Base-by-base conservation (phyloP, 768 basidiomycete genomes). In the Tremella mesenterica region DNA sequence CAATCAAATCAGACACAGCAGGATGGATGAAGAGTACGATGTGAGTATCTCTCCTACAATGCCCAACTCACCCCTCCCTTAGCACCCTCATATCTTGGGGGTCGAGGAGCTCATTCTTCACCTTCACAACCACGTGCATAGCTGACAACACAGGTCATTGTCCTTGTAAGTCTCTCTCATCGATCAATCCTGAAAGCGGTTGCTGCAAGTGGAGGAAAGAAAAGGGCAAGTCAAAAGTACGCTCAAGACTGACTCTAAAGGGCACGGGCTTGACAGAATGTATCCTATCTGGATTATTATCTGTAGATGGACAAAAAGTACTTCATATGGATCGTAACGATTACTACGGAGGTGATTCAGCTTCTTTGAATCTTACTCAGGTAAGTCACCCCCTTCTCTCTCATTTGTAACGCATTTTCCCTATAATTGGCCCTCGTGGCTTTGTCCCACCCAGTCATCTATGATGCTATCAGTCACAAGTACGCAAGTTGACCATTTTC, bases 301-400 rank as follows among this genome's bases (percentile, higher is more conserved):
- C 93, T n/a, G 93, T 96, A 41, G 95, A 96, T 74, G 93, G 95
- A 59, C 96, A 97, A 81, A 99, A 97, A 78, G 95, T 99, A 67
- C 83, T 99, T 47, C 95, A 99, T 76, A 96, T 72, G 67, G 59
- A 69, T 59, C 67, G 76, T 18, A 97, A 97, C 69, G 93, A 99
- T 75, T 99, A 99, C 76, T 99, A 99, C 58, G 95, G 95, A 41
- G 95, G 88, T 52, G 95, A 96, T 70, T 87, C 88, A 69, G 95
- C 95, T 43, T 90, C 87, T 77, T 77, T 97, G 74, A 99, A 97
- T 77, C 76, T 99, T 65, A 95, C 91, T 18, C 95, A 99, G 83
- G 93, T 88, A 68, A 61, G 80, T 60, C 44, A 29, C 28, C 3
- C 20, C 28, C 54, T 12, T 14, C 4, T 23, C 8, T 28, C 23